Base-by-base conservation (phyloP, 148 eudicot genomes). In the Vaccinium darrowii region DNA sequence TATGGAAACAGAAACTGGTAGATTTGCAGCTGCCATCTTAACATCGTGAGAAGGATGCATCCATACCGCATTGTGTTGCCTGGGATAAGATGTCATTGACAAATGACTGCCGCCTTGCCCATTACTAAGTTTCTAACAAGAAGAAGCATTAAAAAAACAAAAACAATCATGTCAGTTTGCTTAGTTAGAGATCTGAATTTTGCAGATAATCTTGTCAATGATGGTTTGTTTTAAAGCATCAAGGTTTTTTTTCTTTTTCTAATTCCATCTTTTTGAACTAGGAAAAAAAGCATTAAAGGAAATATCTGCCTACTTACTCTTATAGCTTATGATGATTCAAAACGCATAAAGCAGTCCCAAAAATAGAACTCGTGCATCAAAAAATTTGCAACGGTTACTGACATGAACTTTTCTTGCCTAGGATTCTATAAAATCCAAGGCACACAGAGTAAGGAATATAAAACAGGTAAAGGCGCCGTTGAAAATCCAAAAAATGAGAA, bases 61-160 rank as follows among this genome's bases (percentile, higher is more conserved):
- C 57, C 71, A 16, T 15, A 82, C 49, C 51, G 47, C 81, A 85
- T 82, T 85, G 84, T 85, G 88, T 51, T 87, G 87, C 84, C 30
- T 3, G 15, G 83, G 71, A 85, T 82, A 82, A 76, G 80, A 21
- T 58, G 82, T 33, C 71, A 60, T 39, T 60, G 82, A 39, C 39
- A 80, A 80, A 58, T 58, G 83, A 73, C 47, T 74, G 30, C 83
- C 81, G 50, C 88, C 76, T 25, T 83, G 83, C 47, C 86, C 79
- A 10, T 75, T 16, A 25, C 74, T 57, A 83, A 63, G 50, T 83
- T 79, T 79, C 88, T 79, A 60, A 72, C 16, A 72, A 58, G 60
- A 67, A 83, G 27, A 69, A 39, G 12, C 52, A 80, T 81, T 7
- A 27, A 16, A 62, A 33, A 76, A 65, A 69, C 18, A 15, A 54